Conservation (phyloP, 2,329 filamentous ascomycete genomes). For the Ceratocystis eucalypticola region DNA sequence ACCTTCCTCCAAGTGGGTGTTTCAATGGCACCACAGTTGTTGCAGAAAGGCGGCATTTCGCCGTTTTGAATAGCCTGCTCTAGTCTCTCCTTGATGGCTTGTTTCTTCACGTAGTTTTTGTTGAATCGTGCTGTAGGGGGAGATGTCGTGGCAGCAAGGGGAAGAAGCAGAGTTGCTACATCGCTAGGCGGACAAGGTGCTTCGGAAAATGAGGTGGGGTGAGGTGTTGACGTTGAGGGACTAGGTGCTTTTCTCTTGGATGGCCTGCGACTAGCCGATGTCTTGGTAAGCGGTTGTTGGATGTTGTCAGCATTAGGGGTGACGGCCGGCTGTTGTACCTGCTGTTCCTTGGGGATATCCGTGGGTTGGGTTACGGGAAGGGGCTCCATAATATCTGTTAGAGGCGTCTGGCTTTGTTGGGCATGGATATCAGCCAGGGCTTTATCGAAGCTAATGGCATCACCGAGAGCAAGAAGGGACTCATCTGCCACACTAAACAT, state of each 20-base stretch:
- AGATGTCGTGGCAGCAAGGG: conserved; percentile 27
- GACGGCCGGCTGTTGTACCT: background rate
- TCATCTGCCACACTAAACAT: conserved; percentile 12
- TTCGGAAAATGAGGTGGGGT: conserved; percentile 31
- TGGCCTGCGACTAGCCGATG: background rate
- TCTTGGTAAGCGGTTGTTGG: background rate
- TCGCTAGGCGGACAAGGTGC: conserved; percentile 34
- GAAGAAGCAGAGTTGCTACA: conserved; percentile 23
- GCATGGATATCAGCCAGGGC: conserved; percentile 10
- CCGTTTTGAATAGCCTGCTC: conserved; percentile 59
- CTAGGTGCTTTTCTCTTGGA: conserved; percentile 9
- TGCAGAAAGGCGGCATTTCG: conserved; percentile 75
- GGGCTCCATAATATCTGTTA: background rate
- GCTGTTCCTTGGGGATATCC: background rate
- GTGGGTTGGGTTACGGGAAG: background rate
- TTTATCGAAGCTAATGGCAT: conserved; percentile 14
- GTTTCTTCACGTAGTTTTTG: conserved; percentile 52
- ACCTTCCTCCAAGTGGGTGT: conserved; percentile 94
- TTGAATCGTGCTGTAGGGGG: conserved; percentile 34
- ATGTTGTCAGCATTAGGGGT: background rate
- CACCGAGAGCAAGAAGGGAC: conserved; percentile 6
- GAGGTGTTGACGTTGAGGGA: conserved; percentile 27
- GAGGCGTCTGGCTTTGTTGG: background rate
- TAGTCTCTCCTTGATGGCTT: conserved; percentile 44
- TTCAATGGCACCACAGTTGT: conserved; percentile 87